These are phyloP conservation scores for Elsinoe arachidis DNA, from an alignment of 2,329 filamentous ascomycete genomes.

Conservation along the genomic window DNA sequence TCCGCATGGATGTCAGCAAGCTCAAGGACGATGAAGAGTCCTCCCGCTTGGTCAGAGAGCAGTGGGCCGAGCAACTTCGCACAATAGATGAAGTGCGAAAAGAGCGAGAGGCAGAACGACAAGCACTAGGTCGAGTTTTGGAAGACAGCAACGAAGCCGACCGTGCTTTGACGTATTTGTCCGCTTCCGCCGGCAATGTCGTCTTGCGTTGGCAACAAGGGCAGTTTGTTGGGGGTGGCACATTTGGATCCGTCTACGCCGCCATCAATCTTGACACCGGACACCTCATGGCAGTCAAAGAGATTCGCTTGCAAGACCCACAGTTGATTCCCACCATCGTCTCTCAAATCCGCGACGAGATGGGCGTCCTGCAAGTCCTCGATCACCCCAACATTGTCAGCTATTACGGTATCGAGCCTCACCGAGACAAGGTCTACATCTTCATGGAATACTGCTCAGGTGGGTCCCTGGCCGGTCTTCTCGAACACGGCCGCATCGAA, in stretches of 20 bases:
- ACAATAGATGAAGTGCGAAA: slow-evolving; percentile 71
- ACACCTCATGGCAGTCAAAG: slow-evolving; percentile 96
- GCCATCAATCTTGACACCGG: slow-evolving; percentile 96
- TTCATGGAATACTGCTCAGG: slow-evolving; percentile 99
- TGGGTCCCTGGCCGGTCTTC: slow-evolving; percentile 76
- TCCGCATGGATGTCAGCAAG: slow-evolving; percentile 67
- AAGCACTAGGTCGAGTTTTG: slow-evolving; percentile 79
- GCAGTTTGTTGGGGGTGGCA: slow-evolving; percentile 94
- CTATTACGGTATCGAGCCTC: slow-evolving; percentile 96
- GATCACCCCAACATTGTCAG: slow-evolving; percentile 97
- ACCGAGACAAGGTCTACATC: slow-evolving; percentile 98
- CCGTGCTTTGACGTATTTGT: slow-evolving; percentile 85
- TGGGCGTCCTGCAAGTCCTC: slow-evolving; percentile 89
- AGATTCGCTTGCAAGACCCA: slow-evolving; percentile 93
- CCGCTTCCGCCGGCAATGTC: slow-evolving; percentile 88
- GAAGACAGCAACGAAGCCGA: slow-evolving; percentile 95
- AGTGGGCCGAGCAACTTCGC: slow-evolving; percentile 63
- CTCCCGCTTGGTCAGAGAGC: slow-evolving; percentile 60
- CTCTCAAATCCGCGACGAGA: slow-evolving; percentile 89
- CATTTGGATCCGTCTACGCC: slow-evolving; percentile 94
- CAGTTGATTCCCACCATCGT: slow-evolving; percentile 92
- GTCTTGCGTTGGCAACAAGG: slow-evolving; percentile 97
- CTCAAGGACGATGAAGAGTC: slow-evolving; percentile 79
- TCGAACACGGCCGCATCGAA: slow-evolving; percentile 94
- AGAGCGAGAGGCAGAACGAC: slow-evolving; percentile 73